Evolutionary conservation across 2,329 filamentous ascomycete species (phyloP).

Genomic region (Beauveria caledonica): DNA sequence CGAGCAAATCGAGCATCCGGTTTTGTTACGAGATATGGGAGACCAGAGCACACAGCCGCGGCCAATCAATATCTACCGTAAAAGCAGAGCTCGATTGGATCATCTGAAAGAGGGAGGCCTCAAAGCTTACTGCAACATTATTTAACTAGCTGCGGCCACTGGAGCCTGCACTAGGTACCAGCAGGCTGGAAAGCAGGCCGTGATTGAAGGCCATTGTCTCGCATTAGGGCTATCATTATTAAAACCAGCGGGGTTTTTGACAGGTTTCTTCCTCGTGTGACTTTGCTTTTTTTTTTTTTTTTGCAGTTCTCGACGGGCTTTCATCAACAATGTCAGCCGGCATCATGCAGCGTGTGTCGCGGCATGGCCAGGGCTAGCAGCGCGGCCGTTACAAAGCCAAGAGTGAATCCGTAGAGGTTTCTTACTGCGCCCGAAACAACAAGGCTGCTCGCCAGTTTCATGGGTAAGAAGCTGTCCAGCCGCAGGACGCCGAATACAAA

Average conservation of each 20-base stretch:
- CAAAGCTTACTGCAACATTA: no score
- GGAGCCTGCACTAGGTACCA: not conserved
- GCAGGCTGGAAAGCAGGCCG: not conserved
- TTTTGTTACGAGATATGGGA: no score
- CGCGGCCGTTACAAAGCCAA: no score
- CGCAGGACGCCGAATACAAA: not conserved
- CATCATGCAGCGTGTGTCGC: no score
- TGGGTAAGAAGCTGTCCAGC: not conserved
- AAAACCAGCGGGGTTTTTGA: not conserved
- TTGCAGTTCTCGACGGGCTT: not conserved
- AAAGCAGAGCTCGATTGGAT: no score
- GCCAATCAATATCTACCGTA: no score
- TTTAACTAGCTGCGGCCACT: not conserved
- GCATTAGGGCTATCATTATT: not conserved
- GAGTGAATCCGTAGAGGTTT: no score
- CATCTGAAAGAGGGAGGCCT: no score
- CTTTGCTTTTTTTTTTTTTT: not conserved
- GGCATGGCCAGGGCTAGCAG: no score
- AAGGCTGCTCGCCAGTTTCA: not conserved
- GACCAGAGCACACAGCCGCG: no score
- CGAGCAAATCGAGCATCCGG: no score
- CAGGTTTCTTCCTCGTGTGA: not conserved
- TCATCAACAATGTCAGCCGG: no score
- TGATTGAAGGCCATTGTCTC: not conserved
- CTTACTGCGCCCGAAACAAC: not conserved